Conservation (phyloP, 768 basidiomycete species). For the Tephrocybe sp. region DNA sequence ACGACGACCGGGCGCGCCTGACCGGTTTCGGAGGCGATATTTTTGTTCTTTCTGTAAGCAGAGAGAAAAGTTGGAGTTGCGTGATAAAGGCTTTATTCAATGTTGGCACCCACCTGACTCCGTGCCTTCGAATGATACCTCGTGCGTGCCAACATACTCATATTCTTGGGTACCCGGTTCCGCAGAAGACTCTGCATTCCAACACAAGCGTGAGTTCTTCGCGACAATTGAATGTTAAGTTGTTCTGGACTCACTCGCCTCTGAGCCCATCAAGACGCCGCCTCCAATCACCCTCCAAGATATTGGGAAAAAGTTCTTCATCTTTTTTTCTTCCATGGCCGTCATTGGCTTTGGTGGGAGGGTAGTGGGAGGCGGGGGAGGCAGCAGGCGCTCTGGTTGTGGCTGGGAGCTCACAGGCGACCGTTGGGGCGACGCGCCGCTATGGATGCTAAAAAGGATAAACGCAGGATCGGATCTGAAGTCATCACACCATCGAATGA, state of each 20-base stretch:
- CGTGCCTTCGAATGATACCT: background rate
- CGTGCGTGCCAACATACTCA: background rate
- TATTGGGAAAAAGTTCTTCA: constrained; percentile 61
- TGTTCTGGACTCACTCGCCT: constrained; percentile 12
- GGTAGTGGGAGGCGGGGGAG: constrained; percentile 1
- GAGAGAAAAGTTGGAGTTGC: background rate
- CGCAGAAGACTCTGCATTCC: background rate
- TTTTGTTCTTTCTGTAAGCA: background rate
- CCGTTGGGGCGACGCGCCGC: constrained; percentile 23
- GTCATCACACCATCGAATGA: background rate
- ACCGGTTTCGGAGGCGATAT: constrained; percentile 15
- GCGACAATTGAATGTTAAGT: background rate
- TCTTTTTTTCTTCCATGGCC: constrained; percentile 33
- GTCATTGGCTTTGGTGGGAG: constrained; percentile 20
- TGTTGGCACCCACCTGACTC: constrained; percentile 3
- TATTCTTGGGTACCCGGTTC: background rate
- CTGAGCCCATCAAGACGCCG: constrained; percentile 64
- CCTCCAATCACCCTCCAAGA: constrained; percentile 80
- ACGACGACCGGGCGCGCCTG: constrained; percentile 33
- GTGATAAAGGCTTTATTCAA: background rate
- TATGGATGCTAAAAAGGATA: constrained; percentile 43
- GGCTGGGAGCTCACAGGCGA: constrained; percentile 9
- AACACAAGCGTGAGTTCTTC: background rate
- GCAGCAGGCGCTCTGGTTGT: constrained; percentile 4
- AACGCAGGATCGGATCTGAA: constrained; percentile 4